Conservation (phyloP, 2,329 filamentous ascomycete genomes). For the Microascus cirrosus region DNA sequence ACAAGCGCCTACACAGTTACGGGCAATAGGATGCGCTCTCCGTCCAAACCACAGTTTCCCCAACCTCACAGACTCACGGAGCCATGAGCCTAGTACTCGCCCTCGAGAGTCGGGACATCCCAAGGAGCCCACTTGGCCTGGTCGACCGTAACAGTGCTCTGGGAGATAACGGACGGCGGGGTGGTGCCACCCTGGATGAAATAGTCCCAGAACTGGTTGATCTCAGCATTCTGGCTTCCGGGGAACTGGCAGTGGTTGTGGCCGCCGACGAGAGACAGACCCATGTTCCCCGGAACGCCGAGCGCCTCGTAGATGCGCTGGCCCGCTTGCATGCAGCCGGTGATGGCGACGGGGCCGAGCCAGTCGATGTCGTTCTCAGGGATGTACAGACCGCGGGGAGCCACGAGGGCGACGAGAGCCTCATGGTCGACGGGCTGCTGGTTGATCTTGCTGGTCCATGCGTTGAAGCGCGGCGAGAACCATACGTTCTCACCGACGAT, state of each 20-base stretch:
- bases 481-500: constrained; percentile 53
- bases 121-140: constrained; percentile 4
- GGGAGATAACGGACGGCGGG: constrained; percentile 11
- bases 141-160: constrained; percentile 1
- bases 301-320: constrained; percentile 41
- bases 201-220: constrained; percentile 43
- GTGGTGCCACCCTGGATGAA: constrained; percentile 28
- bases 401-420: constrained; percentile 42
- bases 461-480: constrained; percentile 46
- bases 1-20: not conserved
- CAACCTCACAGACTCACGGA: not conserved
- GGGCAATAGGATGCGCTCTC: not conserved
- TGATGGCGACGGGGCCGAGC: constrained; percentile 45
- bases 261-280: constrained; percentile 42
- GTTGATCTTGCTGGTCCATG: constrained; percentile 32
- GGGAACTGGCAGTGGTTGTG: constrained; percentile 47
- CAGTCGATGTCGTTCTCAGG: constrained; percentile 50
- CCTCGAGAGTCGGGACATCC: constrained; percentile 4
- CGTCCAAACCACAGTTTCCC: not conserved
- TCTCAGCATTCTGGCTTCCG: constrained; percentile 34
- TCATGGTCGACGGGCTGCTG: constrained; percentile 46
- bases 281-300: constrained; percentile 42
- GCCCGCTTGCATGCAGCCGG: constrained; percentile 45
- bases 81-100: constrained; percentile 2
- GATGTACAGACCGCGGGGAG: constrained; percentile 41